Evolutionary conservation across 768 basidiomycete species (phyloP).

Genomic region (Naematelia aurantialba): DNA sequence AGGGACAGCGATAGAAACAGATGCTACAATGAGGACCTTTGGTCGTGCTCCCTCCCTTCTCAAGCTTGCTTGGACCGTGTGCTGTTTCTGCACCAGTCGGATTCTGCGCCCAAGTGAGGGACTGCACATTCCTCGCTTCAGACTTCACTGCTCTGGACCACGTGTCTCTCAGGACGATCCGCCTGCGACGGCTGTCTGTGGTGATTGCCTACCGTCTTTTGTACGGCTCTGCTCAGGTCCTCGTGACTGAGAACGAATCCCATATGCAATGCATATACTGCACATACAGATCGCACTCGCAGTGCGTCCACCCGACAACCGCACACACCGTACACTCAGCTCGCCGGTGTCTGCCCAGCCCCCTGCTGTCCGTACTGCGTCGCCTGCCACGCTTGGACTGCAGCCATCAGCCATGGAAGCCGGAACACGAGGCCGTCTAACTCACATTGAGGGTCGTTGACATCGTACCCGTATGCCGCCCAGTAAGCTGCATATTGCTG

Average conservation of each 20-base stretch:
- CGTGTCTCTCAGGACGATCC: not conserved
- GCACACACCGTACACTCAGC: not conserved
- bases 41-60: conserved; percentile 18
- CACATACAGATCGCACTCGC: not conserved
- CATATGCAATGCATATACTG: not conserved
- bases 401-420: conserved; percentile 3
- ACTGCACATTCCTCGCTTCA: conserved; percentile 21
- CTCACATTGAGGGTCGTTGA: conserved; percentile 49
- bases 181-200: not conserved
- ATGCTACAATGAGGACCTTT: conserved; percentile 38
- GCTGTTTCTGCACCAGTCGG: not conserved
- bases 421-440: conserved; percentile 5
- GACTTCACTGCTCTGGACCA: too few relatives aligned
- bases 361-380: conserved; percentile 40
- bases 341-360: conserved; percentile 11
- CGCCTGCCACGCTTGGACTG: conserved; percentile 49
- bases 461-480: conserved; percentile 49
- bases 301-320: not conserved
- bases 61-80: not conserved
- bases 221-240: not conserved
- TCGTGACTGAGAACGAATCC: not conserved
- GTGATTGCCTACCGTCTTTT: not conserved
- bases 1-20: conserved; percentile 41
- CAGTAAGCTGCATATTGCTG: conserved; percentile 48
- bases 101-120: not conserved